Evolutionary conservation across 31 red algal genomes (phyloP).

Genomic region (Pterothamnion heteromorphum): DNA sequence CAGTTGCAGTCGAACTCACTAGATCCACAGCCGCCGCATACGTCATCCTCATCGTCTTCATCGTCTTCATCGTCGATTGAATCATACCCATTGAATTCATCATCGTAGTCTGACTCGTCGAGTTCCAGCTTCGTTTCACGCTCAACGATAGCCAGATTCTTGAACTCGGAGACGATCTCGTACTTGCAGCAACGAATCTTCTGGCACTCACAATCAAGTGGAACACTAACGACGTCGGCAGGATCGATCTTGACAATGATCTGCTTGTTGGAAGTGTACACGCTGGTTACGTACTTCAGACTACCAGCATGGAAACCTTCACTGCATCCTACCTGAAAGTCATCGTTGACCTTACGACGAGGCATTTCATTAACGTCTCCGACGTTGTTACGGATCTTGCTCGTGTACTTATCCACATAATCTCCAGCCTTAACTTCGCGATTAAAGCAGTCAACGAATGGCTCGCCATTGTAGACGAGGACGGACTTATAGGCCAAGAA

Average conservation of each 20-base stretch:
- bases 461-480: not conserved
- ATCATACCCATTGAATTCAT: too few species aligned
- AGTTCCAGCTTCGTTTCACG: too few species aligned
- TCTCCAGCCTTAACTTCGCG: not conserved
- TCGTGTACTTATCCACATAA: not conserved
- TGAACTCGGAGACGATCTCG: not conserved
- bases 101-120: too few species aligned
- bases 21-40: too few species aligned
- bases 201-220: not conserved
- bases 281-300: not conserved
- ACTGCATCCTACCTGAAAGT: not conserved
- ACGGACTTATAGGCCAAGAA: slow-evolving; percentile 22
- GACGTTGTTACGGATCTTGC: not conserved
- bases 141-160: too few species aligned
- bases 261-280: not conserved
- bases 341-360: not conserved
- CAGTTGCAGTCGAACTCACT: too few species aligned
- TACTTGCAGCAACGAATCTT: not conserved
- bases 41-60: too few species aligned
- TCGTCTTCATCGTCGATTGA: too few species aligned
- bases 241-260: not conserved
- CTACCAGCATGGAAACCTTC: not conserved
- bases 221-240: not conserved
- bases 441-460: not conserved
- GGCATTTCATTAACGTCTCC: not conserved